These are phyloP conservation scores for Thuidium tamariscinum DNA, from an alignment of 225 moss, liverwort and hornwort genomes.

Conservation along the genomic window DNA sequence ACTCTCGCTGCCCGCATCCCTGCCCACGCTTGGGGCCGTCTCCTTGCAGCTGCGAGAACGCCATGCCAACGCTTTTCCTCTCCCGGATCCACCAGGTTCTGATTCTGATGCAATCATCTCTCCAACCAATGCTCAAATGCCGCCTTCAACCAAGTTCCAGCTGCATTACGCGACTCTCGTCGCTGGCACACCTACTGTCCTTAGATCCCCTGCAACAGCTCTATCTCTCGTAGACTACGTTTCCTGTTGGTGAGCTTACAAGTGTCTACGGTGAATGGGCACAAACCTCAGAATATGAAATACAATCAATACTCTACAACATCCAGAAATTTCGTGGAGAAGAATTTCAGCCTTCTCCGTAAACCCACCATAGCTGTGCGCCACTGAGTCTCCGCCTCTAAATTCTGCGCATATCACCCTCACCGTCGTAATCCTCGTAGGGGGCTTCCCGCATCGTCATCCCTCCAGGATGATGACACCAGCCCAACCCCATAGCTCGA, in stretches of 20 bases:
- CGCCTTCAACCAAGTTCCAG: not conserved
- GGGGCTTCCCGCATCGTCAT: not conserved
- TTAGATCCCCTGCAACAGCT: not conserved
- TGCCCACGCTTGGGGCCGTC: not conserved
- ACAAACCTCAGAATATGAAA: not conserved
- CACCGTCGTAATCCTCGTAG: not conserved
- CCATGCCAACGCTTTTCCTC: constrained; percentile 33
- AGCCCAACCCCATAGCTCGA: not conserved
- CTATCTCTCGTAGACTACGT: not conserved
- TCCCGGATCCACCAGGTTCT: not conserved
- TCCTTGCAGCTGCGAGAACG: constrained; percentile 30
- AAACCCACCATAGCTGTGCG: not conserved
- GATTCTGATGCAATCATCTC: constrained; percentile 31
- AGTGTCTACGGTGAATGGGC: not conserved
- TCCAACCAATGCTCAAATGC: not conserved
- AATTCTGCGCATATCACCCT: not conserved
- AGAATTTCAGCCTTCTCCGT: constrained; percentile 6
- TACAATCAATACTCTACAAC: not conserved
- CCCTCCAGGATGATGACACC: not conserved
- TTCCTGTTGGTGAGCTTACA: not conserved
- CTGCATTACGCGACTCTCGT: not conserved
- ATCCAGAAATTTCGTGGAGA: not conserved
- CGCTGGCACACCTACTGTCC: not conserved
- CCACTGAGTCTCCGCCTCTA: not conserved
- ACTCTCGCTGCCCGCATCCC: constrained; percentile 5